These are phyloP conservation scores for Diutina pseudorugosa DNA, from an alignment of 1,139 yeast species.

Conservation along the genomic window DNA sequence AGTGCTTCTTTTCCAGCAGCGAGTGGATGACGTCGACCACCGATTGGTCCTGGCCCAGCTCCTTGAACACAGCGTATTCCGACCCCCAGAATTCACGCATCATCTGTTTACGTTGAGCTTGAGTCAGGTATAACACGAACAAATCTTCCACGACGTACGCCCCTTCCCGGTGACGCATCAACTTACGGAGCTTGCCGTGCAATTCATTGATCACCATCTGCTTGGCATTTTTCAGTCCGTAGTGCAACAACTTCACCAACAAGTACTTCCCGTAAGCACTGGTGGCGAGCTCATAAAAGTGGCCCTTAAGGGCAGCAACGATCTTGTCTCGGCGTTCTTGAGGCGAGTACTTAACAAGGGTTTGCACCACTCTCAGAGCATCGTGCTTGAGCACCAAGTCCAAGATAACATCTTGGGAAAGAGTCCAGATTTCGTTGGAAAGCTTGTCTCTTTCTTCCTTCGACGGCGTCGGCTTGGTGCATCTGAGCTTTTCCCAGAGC, in stretches of 20 bases:
- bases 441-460: conserved; percentile 67
- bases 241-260: conserved; percentile 78
- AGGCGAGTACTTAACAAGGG: conserved; percentile 75
- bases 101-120: conserved; percentile 81
- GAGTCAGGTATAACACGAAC: conserved; percentile 72
- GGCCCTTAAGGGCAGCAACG: conserved; percentile 59
- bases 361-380: conserved; percentile 92
- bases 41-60: conserved; percentile 50
- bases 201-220: conserved; percentile 67
- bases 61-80: conserved; percentile 87
- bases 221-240: conserved; percentile 77
- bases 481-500: conserved; percentile 87
- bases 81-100: conserved; percentile 95
- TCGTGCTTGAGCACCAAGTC: conserved; percentile 92
- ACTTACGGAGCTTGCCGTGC: conserved; percentile 80
- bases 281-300: conserved; percentile 73
- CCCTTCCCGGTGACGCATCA: conserved; percentile 96
- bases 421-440: conserved; percentile 76
- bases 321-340: conserved; percentile 70
- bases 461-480: conserved; percentile 72
- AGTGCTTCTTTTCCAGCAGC: conserved; percentile 71
- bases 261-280: conserved; percentile 90
- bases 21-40: conserved; percentile 58
- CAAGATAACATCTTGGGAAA: conserved; percentile 61
- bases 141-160: conserved; percentile 97